Conservation (phyloP, 148 eudicot genomes). For the Dysphania ambrosioides region DNA sequence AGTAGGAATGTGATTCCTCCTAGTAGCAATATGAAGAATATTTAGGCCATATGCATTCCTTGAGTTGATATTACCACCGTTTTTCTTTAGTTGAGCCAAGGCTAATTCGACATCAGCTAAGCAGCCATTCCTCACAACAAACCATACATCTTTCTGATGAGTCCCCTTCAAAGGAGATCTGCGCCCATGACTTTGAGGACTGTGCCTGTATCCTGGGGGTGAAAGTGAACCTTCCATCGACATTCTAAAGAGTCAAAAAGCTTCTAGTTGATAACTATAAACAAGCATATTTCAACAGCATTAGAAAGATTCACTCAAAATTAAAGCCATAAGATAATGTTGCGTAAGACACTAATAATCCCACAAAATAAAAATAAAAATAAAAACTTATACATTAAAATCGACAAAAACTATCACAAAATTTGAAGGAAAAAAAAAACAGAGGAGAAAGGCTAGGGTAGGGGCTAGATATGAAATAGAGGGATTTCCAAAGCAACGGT, state of each 20-base stretch:
- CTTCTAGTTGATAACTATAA: neutral
- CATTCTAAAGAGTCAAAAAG: neutral
- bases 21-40: conserved; percentile 87
- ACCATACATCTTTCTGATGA: conserved; percentile 70
- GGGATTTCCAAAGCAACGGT: no score
- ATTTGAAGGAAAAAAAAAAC: no score
- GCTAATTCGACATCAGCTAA: conserved; percentile 68
- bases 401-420: conserved; percentile 2
- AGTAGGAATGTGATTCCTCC: conserved; percentile 94
- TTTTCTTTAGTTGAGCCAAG: conserved; percentile 69
- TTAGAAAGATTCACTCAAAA: conserved; percentile 9
- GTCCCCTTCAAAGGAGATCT: conserved; percentile 37
- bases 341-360: neutral
- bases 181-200: conserved; percentile 45
- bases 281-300: neutral
- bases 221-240: conserved; percentile 54
- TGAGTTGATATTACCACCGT: conserved; percentile 72
- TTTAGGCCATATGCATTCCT: conserved; percentile 82
- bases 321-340: neutral
- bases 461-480: no score
- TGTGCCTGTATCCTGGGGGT: conserved; percentile 57
- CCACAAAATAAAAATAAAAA: conserved; percentile 4
- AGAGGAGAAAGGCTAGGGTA: no score
- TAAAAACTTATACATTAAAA: neutral
- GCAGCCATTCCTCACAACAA: conserved; percentile 64